Percentiles rank a stretch among this genome's conserved stretches.
Evolutionary conservation across 2,329 filamentous ascomycete species (phyloP).

Genomic region (Aspergillus pseudoterreus): DNA sequence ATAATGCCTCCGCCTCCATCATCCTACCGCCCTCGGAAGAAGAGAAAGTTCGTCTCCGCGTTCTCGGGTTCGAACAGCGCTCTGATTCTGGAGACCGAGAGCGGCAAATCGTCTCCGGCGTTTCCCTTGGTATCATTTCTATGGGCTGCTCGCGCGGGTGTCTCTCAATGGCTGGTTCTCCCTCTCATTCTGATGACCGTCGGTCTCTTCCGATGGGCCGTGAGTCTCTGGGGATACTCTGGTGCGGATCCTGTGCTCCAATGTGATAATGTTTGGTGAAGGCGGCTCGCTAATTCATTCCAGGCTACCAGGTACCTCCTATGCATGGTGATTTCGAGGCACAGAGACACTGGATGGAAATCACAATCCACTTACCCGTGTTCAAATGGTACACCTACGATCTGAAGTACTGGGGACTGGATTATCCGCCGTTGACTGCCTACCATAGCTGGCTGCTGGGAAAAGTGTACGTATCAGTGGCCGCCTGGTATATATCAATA

Average conservation of each 20-base stretch:
- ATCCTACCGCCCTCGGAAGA: slow-evolving; percentile 44
- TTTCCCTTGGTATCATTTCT: slow-evolving; percentile 93
- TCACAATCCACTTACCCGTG: slow-evolving; percentile 82
- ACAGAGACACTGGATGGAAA: slow-evolving; percentile 97
- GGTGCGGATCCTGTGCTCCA: slow-evolving; percentile 49
- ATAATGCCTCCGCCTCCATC: slow-evolving; percentile 29
- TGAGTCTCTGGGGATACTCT: slow-evolving; percentile 91
- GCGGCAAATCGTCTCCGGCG: slow-evolving; percentile 57
- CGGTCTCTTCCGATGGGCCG: slow-evolving; percentile 91
- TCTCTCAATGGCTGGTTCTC: slow-evolving; percentile 89
- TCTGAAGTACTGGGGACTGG: slow-evolving; percentile 93
- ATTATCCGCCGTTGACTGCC: slow-evolving; percentile 95
- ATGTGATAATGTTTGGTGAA: no score
- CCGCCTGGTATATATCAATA: slow-evolving; percentile 5
- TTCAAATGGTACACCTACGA: slow-evolving; percentile 99
- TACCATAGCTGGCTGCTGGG: slow-evolving; percentile 98
- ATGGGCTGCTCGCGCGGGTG: slow-evolving; percentile 77
- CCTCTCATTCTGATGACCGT: slow-evolving; percentile 83
- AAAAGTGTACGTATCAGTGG: slow-evolving; percentile 57
- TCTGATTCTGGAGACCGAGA: slow-evolving; percentile 41
- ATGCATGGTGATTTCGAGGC: slow-evolving; percentile 98
- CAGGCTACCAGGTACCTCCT: slow-evolving; percentile 75
- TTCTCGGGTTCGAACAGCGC: slow-evolving; percentile 39
- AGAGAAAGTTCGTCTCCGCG: slow-evolving; percentile 34
- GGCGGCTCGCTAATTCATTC: slow-evolving; percentile 5